These are phyloP conservation scores for Glycyrrhiza uralensis DNA, from an alignment of 306 rosid genomes.

Conservation along the genomic window DNA sequence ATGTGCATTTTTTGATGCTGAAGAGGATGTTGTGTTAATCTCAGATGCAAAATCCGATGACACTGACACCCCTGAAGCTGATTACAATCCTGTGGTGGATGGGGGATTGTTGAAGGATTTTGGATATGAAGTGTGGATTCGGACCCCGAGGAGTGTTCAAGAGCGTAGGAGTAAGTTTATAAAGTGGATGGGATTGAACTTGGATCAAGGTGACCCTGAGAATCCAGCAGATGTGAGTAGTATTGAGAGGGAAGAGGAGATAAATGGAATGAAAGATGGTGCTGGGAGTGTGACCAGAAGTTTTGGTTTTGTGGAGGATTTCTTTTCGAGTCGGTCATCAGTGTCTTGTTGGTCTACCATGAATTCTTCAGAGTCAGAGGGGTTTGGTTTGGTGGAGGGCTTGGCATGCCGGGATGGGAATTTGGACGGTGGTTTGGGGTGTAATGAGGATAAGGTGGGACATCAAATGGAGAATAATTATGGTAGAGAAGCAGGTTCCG, in stretches of 20 bases:
- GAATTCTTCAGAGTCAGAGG: constrained; percentile 39
- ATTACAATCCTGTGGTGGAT: constrained; percentile 14
- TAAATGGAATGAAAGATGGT: constrained; percentile 38
- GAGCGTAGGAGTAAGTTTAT: constrained; percentile 74
- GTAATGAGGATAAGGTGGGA: constrained; percentile 36
- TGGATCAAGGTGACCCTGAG: constrained; percentile 31
- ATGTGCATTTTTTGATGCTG: constrained; percentile 74
- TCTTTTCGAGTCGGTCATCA: constrained; percentile 58
- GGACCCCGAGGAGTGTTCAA: constrained; percentile 61
- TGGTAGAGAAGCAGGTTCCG: constrained; percentile 29
- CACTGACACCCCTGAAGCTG: background rate
- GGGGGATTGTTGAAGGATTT: constrained; percentile 31
- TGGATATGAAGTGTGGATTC: constrained; percentile 61
- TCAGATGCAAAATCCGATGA: constrained; percentile 45
- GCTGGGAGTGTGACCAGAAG: constrained; percentile 44
- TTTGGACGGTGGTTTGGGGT: constrained; percentile 12
- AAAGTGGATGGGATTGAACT: constrained; percentile 55
- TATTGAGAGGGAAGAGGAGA: constrained; percentile 37
- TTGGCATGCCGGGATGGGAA: constrained; percentile 31
- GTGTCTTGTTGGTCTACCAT: constrained; percentile 41
- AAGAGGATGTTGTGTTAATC: constrained; percentile 58
- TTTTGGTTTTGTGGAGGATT: constrained; percentile 47
- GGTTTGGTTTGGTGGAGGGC: constrained; percentile 31
- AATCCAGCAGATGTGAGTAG: constrained; percentile 22
- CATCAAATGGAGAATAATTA: constrained; percentile 18